Percentiles rank a stretch among this genome's conserved stretches.
These are phyloP conservation scores for Cryptococcus sp. DNA, from an alignment of 1,284 basidiomycete genomes.

Conservation along the genomic window DNA sequence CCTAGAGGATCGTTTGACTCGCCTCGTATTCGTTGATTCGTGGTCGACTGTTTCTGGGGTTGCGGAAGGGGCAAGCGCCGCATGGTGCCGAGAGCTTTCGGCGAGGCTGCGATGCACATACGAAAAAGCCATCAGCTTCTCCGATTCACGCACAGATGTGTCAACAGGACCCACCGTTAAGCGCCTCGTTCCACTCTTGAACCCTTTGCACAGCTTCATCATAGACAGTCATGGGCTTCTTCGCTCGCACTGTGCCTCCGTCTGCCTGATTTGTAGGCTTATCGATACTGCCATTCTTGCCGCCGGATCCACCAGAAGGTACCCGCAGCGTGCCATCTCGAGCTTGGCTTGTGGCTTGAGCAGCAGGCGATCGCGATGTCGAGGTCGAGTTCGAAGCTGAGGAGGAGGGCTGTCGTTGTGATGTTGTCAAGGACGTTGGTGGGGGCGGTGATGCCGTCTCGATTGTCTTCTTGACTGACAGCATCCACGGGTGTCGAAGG, in stretches of 20 bases:
- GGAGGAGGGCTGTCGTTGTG: background rate
- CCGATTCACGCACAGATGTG: background rate
- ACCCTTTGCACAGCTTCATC: constrained; percentile 93
- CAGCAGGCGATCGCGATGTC: background rate
- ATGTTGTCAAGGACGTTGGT: background rate
- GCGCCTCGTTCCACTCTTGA: constrained; percentile 96
- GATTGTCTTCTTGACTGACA: constrained; percentile 62
- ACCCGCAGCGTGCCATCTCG: constrained; percentile 6
- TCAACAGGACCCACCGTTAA: constrained; percentile 67
- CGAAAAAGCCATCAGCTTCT: background rate
- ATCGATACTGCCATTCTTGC: background rate
- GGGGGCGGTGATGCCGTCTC: constrained; percentile 1
- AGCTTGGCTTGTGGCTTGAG: background rate
- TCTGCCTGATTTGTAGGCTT: constrained; percentile 4
- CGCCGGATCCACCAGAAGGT: constrained; percentile 10
- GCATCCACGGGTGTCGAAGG: constrained; percentile 93
- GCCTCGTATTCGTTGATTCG: constrained; percentile 16
- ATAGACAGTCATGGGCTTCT: constrained; percentile 69
- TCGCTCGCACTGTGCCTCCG: constrained; percentile 54
- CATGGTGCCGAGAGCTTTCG: constrained; percentile 48
- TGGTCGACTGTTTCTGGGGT: constrained; percentile 20
- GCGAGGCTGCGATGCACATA: constrained; percentile 48
- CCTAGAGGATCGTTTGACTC: constrained; percentile 16
- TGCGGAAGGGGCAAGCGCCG: constrained; percentile 25
- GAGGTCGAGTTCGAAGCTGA: background rate